Percentiles rank a stretch among this genome's conserved stretches.
Evolutionary conservation across 495 filamentous ascomycete genomes (phyloP).

Genomic region (Paragyromitra xinjiangensis): DNA sequence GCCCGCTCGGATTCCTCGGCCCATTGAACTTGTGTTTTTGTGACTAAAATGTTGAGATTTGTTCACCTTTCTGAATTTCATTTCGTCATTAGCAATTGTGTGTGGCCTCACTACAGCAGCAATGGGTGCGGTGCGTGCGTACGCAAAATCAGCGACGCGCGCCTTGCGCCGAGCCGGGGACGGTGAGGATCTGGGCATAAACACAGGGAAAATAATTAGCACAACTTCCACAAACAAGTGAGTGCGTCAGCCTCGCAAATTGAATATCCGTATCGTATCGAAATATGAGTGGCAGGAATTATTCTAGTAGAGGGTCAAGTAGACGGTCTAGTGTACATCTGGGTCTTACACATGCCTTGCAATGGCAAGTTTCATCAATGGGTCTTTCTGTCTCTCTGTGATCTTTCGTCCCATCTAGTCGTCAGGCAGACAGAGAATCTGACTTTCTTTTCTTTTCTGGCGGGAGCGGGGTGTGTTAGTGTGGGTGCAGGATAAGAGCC

Average conservation of each 20-base stretch:
- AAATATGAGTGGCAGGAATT: constrained; percentile 17
- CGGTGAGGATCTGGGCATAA: constrained; percentile 12
- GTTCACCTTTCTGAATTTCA: neutral
- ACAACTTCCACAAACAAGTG: constrained; percentile 18
- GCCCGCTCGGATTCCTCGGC: constrained; percentile 1
- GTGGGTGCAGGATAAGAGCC: constrained; percentile 15
- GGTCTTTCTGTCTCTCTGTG: neutral
- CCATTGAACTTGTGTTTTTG: constrained; percentile 12
- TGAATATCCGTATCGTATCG: constrained; percentile 1
- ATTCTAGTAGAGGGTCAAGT: neutral
- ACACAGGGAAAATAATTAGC: constrained; percentile 17
- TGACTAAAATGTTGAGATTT: constrained; percentile 18
- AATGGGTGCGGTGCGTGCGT: constrained; percentile 36
- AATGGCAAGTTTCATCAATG: constrained; percentile 15
- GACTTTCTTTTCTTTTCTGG: constrained; percentile 32
- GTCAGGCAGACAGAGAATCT: constrained; percentile 45
- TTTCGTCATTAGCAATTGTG: constrained; percentile 30
- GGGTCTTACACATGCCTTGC: constrained; percentile 7
- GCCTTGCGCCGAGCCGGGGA: constrained; percentile 41
- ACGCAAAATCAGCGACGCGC: constrained; percentile 43
- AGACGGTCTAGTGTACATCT: neutral
- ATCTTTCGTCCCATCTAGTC: constrained; percentile 35
- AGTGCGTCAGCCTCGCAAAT: constrained; percentile 40
- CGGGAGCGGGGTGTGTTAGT: constrained; percentile 28
- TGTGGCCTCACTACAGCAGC: constrained; percentile 25